Evolutionary conservation across 768 basidiomycete species (phyloP), one percentile per base, ranked within the genome.

Genomic region (Lactarius trivialis): DNA sequence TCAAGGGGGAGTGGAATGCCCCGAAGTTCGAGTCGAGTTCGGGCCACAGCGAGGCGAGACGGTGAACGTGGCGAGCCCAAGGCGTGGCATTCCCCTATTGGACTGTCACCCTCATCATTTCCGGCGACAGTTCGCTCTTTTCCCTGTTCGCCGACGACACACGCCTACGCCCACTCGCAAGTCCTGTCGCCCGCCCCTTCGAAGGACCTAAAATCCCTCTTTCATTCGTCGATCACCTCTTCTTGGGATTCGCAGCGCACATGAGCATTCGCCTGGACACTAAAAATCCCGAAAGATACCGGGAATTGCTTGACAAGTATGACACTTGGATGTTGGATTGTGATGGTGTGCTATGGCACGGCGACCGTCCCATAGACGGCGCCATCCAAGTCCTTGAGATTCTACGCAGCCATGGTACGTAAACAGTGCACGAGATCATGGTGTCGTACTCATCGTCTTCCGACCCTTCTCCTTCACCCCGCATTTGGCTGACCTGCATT

Each of bases 261-360:
- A 64, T 64, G 63, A 62, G 66, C n/a, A 17, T 62, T 24, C 65
- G 65, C 34, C 60, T 67, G 34, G 56, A 53, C 41, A 4, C 62
- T 45, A 56, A 65, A 43, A 34, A 56, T 21, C 58, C 66, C 54
- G 58, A 66, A 36, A 69, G 73, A 50, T 81, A 81, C 68, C 64
- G 69, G 33, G 60, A 60, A 43, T 74, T 82, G 37, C 65, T 82
- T 33, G 77, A 79, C 69, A 75, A 82, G 70, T 93, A 89, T 72
- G 94, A 98, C 71, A 96, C 94, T 30, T 96, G 93, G 86, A 81
- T 98, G 75, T 91, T 97, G 66, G 94, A 98, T 74, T 98, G 95
- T 71, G 94, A 98, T 71, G 95, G 94, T 15, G 95, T 98, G 24
- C 79, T 98, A 36, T 98, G 95, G 91, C 84, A 86, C 60, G 94